Evolutionary conservation across 768 basidiomycete genomes (phyloP), one percentile per base, ranked within the genome.

Genomic region (Boletus vinaceobasis): DNA sequence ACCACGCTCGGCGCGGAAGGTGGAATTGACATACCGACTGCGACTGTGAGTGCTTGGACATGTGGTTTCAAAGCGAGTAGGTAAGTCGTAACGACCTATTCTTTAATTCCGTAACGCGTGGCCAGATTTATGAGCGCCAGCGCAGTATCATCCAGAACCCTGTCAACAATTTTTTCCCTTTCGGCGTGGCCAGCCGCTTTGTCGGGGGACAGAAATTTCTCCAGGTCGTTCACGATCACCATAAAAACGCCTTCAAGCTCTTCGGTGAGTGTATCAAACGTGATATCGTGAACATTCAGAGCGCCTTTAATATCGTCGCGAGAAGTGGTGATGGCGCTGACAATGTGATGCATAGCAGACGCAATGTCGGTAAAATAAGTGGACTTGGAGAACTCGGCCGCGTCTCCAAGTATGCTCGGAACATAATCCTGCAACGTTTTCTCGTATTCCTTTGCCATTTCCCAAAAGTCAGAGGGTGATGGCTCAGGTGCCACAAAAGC

Each of bases 191-290:
- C 31, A 4, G 62, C 43, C 4, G 49, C 52, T 23, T 53, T 51
- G 23, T 48, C 29, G 0, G 48, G 44, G 11, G 35, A 4, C 14
- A 48, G 46, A 9, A 43, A 49, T 3, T 46, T 53, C 42, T 51
- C 15, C 19, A 64, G 14, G 7, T 60, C 38, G 3, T 45, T 4
- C 21, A 44, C 43, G 2, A 52, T 54, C 7, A 0, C 11, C 56
- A 32, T 52, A 17, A 61, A 65, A 2, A 53, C n/a, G 1, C 7
- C 10, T n/a, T 61, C 59, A 5, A 61, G 62, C 9, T 64, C 62
- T 8, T 29, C 2, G 0, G 56, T 49, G 32, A 64, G 23, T 0
- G 23, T 5, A 19, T 58, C 59, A 3, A 60, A 33, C 0, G 61
- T 48, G 10, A 60, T 29, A 4, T 53, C 1, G 4, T 33, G 59